Conservation (phyloP, 1,284 basidiomycete species). For the Mycena sp. region DNA sequence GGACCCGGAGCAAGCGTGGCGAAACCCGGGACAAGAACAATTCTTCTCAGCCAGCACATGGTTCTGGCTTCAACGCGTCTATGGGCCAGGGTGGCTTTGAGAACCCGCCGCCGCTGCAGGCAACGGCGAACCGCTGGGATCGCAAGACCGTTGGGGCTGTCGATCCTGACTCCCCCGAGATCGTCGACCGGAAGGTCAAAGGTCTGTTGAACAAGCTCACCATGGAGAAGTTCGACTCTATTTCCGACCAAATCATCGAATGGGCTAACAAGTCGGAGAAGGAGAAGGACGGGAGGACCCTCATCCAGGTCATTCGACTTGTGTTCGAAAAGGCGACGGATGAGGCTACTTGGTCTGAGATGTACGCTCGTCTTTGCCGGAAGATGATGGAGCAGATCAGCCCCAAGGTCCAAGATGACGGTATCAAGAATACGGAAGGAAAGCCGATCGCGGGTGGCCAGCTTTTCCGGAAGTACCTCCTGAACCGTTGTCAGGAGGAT, state of each 20-base stretch:
- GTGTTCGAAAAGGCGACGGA: conserved; percentile 98
- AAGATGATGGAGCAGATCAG: conserved; percentile 95
- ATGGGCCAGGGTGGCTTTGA: conserved; percentile 51
- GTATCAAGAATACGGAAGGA: conserved; percentile 79
- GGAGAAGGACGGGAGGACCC: conserved; percentile 93
- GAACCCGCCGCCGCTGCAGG: conserved; percentile 80
- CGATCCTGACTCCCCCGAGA: conserved; percentile 78
- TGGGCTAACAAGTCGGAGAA: conserved; percentile 96
- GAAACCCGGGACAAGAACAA: conserved; percentile 62
- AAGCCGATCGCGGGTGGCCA: conserved; percentile 90
- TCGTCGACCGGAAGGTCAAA: conserved; percentile 96
- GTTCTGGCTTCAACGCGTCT: conserved; percentile 1
- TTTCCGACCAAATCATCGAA: conserved; percentile 90
- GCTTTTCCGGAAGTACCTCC: conserved; percentile 93
- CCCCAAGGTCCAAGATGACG: conserved; percentile 87
- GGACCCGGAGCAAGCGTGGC: conserved; percentile 79
- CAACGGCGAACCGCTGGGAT: conserved; percentile 87
- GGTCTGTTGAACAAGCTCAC: conserved; percentile 95
- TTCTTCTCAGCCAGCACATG: conserved; percentile 34
- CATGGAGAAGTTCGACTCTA: conserved; percentile 96
- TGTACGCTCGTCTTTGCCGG: conserved; percentile 95
- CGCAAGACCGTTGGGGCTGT: conserved; percentile 48
- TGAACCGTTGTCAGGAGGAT: conserved; percentile 94
- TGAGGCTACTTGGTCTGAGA: conserved; percentile 94
- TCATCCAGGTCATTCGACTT: conserved; percentile 95